Percentiles rank a stretch among this genome's conserved stretches.
Evolutionary conservation across 2,329 filamentous ascomycete species (phyloP).

Genomic region (Alternaria sp.): DNA sequence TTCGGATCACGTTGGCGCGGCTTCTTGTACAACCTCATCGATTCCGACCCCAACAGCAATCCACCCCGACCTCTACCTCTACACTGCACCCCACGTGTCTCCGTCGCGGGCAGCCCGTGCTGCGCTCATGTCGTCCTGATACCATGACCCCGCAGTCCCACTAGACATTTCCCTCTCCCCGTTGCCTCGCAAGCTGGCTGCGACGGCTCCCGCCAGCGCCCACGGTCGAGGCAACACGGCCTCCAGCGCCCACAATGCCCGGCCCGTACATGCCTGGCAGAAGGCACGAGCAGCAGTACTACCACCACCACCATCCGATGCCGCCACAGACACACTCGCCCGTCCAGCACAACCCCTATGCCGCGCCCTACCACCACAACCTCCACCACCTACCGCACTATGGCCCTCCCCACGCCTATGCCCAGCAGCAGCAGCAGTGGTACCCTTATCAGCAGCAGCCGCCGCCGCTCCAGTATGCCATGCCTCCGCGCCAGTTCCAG

Average conservation of each 20-base stretch:
- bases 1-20: constrained; percentile 13
- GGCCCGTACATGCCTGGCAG: constrained; percentile 61
- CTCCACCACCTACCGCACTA: constrained; percentile 47
- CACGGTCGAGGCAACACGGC: constrained; percentile 48
- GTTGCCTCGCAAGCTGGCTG: constrained; percentile 50
- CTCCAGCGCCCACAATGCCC: constrained; percentile 74
- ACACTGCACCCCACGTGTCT: constrained; percentile 13
- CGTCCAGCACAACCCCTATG: constrained; percentile 35
- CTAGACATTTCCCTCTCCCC: constrained; percentile 1
- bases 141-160: constrained; percentile 37
- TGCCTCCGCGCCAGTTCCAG: constrained; percentile 48
- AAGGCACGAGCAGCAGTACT: constrained; percentile 50
- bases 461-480: constrained; percentile 43
- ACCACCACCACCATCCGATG: constrained; percentile 38
- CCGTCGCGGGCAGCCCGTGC: constrained; percentile 32
- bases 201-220: constrained; percentile 46
- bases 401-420: constrained; percentile 48
- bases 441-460: constrained; percentile 47
- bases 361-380: constrained; percentile 39
- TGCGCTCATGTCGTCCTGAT: constrained; percentile 47
- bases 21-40: constrained; percentile 22
- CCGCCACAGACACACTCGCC: constrained; percentile 27
- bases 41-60: constrained; percentile 5
- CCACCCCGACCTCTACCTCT: constrained; percentile 1
- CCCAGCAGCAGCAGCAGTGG: constrained; percentile 49